Evolutionary conservation across 225 moss, liverwort and hornwort species (phyloP).

Genomic region (Anthoceros angustus): DNA sequence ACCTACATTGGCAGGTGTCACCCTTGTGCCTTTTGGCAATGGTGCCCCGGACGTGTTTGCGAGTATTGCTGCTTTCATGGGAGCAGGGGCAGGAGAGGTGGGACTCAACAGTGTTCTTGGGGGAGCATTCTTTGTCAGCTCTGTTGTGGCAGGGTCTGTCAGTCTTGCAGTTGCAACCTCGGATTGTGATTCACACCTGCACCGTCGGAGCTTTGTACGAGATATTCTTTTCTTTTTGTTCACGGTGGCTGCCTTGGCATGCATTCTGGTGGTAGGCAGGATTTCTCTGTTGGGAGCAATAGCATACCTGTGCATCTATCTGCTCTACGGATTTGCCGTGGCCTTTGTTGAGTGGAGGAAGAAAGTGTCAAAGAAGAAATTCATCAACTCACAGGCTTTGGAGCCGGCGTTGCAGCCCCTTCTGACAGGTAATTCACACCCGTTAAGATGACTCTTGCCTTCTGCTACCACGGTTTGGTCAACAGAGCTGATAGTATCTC

Average conservation of each 20-base stretch:
- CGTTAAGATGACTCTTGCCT: no score
- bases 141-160: constrained; percentile 82
- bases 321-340: constrained; percentile 50
- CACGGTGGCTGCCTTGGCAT: constrained; percentile 46
- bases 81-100: constrained; percentile 79
- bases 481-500: not conserved
- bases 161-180: constrained; percentile 57
- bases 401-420: constrained; percentile 66
- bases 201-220: constrained; percentile 66
- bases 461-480: not conserved
- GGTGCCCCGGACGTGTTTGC: constrained; percentile 99
- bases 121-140: constrained; percentile 75
- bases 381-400: constrained; percentile 23
- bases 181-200: constrained; percentile 25
- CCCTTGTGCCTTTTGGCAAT: constrained; percentile 85
- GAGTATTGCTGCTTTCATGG: constrained; percentile 94
- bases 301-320: constrained; percentile 60
- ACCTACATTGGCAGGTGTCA: constrained; percentile 82
- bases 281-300: constrained; percentile 67
- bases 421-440: constrained; percentile 34
- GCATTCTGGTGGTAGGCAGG: constrained; percentile 51
- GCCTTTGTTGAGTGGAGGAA: constrained; percentile 47
- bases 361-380: constrained; percentile 25
- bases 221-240: constrained; percentile 83
- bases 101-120: constrained; percentile 86